Evolutionary conservation across 2,329 filamentous ascomycete genomes (phyloP).

Genomic region (Epichloe sylvatica): DNA sequence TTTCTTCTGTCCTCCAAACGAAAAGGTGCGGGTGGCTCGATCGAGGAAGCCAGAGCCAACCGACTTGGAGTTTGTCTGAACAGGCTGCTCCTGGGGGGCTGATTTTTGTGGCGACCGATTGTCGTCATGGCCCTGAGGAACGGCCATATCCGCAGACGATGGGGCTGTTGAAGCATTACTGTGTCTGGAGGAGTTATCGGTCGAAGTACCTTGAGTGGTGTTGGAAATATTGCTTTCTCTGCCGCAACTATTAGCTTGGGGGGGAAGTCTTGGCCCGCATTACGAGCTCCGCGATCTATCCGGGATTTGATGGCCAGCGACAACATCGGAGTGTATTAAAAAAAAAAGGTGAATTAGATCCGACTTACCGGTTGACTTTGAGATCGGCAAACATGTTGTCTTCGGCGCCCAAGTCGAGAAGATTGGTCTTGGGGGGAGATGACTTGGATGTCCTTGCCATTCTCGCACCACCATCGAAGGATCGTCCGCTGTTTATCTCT

Average conservation of each 20-base stretch:
- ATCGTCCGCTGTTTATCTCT: slow-evolving; percentile 29
- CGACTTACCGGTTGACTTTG: slow-evolving; percentile 40
- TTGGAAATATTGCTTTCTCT: slow-evolving; percentile 48
- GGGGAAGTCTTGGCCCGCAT: neutral
- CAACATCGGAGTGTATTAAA: neutral
- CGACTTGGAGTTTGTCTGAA: slow-evolving; percentile 32
- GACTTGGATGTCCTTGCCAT: slow-evolving; percentile 25
- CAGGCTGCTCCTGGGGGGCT: slow-evolving; percentile 23
- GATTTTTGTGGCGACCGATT: slow-evolving; percentile 20
- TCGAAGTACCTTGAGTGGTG: slow-evolving; percentile 44
- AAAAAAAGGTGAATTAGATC: neutral
- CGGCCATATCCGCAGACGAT: slow-evolving; percentile 35
- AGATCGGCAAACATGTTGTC: slow-evolving; percentile 46
- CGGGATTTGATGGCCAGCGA: slow-evolving; percentile 6
- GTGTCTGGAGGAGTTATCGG: slow-evolving; percentile 47
- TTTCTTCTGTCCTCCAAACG: slow-evolving; percentile 44
- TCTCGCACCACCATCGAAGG: slow-evolving; percentile 36
- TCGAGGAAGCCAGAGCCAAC: slow-evolving; percentile 39
- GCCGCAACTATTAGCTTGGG: slow-evolving; percentile 22
- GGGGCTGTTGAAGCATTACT: slow-evolving; percentile 49
- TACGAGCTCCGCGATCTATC: neutral
- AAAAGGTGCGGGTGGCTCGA: slow-evolving; percentile 44
- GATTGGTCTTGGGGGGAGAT: slow-evolving; percentile 24
- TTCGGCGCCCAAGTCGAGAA: slow-evolving; percentile 30
- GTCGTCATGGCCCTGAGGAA: slow-evolving; percentile 15